Evolutionary conservation across 805 yeast species (phyloP), one percentile per base, ranked within the genome.

Genomic region (Candida chauliodis): DNA sequence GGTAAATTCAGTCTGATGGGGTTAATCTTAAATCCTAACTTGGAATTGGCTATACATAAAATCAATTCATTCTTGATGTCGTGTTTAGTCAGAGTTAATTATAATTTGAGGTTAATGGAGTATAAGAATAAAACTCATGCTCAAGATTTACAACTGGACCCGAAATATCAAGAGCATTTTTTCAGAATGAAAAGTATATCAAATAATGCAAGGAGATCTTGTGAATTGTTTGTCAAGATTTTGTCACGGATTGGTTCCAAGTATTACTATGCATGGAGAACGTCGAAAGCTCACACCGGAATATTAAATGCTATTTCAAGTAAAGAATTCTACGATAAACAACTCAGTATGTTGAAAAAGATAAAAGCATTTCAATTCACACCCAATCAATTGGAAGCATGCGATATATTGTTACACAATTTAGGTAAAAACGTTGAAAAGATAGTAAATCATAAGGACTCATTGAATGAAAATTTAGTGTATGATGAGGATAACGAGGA

Each of bases 221-320:
- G 45, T 22, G 48, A 29, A 27, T 40, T 38, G 10, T 33, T 47
- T 14, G 38, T 37, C 11, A 52, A 43, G n/a, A 49, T 52, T 8
- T 48, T 55, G 13, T 63, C 53, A 20, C 60, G 64, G 18, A 53
- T 82, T 15, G 75, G 84, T 5, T 64, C 58, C 13, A 69, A 75
- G 45, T 81, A 79, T 51, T 78, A 77, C 40, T 78, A 77, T 48
- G 81, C 87, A 2, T 78, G 80, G 78, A 71, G 82, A 57, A 70
- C 81, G 54, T 62, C 76, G 26, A 79, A 79, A 48, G 79, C 83
- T 1, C 74, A 73, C 30, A 52, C 53, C 2, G 63, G 62, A 22
- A 48, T 77, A 25, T 47, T 68, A 15, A 58, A 58, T 17, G 30
- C 26, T 3, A 18, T 38, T 8, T 18, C 38, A 8, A 17, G 25